Conservation (phyloP, 495 filamentous ascomycete species). For the Apiosordaria backusii region DNA sequence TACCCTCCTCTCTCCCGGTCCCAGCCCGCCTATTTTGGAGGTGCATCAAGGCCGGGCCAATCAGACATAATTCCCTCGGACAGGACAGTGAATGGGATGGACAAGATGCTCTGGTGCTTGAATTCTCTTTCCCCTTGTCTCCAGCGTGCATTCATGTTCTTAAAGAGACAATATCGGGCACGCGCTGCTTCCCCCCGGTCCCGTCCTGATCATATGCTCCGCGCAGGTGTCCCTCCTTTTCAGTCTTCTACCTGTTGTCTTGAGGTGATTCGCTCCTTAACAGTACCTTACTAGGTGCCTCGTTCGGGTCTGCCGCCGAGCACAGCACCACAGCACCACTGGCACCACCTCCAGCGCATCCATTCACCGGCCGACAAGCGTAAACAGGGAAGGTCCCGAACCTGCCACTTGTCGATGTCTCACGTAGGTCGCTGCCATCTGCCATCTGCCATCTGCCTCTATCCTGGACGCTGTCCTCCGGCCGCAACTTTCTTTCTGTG, state of each 20-base stretch:
- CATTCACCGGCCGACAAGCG: conserved; percentile 18
- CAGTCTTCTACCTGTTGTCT: neutral
- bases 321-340: too few relatives aligned
- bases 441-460: conserved; percentile 25
- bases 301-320: too few relatives aligned
- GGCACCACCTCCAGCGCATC: too few relatives aligned
- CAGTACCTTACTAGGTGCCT: too few relatives aligned
- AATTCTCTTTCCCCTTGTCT: too few relatives aligned
- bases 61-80: neutral
- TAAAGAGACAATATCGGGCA: neutral
- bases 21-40: conserved; percentile 19
- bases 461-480: conserved; percentile 15
- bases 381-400: neutral
- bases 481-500: conserved; percentile 22
- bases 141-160: neutral
- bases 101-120: too few relatives aligned
- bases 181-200: conserved; percentile 10
- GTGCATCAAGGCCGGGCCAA: conserved; percentile 13
- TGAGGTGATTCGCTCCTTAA: too few relatives aligned
- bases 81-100: neutral
- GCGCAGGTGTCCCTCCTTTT: neutral
- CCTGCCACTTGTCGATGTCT: conserved; percentile 34
- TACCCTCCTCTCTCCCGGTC: conserved; percentile 3
- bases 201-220: conserved; percentile 13
- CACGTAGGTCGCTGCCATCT: conserved; percentile 27